phyloP scores from a whole-genome alignment of 768 basidiomycete species.

The Russula lepida region DNA sequence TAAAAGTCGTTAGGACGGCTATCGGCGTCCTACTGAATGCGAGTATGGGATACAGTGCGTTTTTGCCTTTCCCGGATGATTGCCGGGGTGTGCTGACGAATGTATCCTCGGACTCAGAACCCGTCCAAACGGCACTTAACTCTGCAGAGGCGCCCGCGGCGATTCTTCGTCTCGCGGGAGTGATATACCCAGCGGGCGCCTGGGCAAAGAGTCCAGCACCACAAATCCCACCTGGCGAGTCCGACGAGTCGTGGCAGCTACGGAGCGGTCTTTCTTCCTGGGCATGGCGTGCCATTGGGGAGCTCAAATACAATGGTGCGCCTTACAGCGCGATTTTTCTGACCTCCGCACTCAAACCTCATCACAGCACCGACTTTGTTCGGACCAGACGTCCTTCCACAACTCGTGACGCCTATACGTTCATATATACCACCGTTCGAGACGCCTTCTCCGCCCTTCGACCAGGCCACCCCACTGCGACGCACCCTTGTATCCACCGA shows the following conservation, averaged over 20 bases:
- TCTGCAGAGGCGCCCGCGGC: constrained; percentile 62
- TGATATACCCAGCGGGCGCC: constrained; percentile 64
- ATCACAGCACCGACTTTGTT: constrained; percentile 47
- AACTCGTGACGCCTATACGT: constrained; percentile 48
- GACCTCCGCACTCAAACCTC: not conserved
- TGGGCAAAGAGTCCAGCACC: constrained; percentile 40
- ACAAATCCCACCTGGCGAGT: constrained; percentile 25
- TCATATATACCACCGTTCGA: constrained; percentile 53
- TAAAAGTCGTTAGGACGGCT: constrained; percentile 67
- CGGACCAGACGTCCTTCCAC: constrained; percentile 53
- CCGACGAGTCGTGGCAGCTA: constrained; percentile 54
- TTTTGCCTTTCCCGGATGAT: not conserved
- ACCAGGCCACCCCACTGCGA: constrained; percentile 34
- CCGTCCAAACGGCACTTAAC: constrained; percentile 58
- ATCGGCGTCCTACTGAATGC: constrained; percentile 76
- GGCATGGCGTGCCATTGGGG: constrained; percentile 70
- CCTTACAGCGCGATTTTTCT: not conserved
- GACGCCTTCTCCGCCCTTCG: constrained; percentile 33
- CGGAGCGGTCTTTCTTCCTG: constrained; percentile 61
- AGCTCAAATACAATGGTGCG: constrained; percentile 65
- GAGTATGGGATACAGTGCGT: constrained; percentile 65
- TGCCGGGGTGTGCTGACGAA: not conserved
- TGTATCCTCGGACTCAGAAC: constrained; percentile 38
- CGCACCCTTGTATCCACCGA: constrained; percentile 50
- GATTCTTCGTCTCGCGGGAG: constrained; percentile 55